A percentile compares a stretch with the other conserved stretches of the same genome.
Evolutionary conservation across 371 early-diverging fungal genomes (phyloP).

Genomic region (Syncephalastrum racemosum): DNA sequence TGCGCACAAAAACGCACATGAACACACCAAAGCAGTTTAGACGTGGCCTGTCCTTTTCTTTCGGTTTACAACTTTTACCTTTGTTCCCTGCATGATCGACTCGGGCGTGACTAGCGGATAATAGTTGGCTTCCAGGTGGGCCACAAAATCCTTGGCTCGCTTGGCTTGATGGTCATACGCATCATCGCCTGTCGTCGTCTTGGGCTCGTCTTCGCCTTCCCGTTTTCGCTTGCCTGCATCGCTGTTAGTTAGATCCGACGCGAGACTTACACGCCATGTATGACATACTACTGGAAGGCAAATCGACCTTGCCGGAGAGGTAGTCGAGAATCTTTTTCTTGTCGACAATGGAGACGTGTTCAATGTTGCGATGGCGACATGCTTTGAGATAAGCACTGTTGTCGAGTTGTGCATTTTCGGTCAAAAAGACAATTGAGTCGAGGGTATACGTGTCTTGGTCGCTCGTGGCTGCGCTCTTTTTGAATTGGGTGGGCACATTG

Average conservation of each 20-base stretch:
- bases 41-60: background rate
- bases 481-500: slow-evolving; percentile 58
- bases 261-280: background rate
- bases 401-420: slow-evolving; percentile 61
- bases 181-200: no score
- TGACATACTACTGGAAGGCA: slow-evolving; percentile 4
- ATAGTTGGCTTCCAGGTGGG: slow-evolving; percentile 26
- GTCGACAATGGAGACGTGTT: slow-evolving; percentile 74
- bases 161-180: no score
- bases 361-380: slow-evolving; percentile 60
- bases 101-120: slow-evolving; percentile 37
- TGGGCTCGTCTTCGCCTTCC: slow-evolving; percentile 31
- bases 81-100: slow-evolving; percentile 46
- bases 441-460: slow-evolving; percentile 67
- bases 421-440: slow-evolving; percentile 76
- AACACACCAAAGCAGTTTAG: background rate
- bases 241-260: background rate
- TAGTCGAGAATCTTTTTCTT: slow-evolving; percentile 71
- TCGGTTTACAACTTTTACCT: slow-evolving; percentile 18
- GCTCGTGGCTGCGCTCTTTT: slow-evolving; percentile 46
- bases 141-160: no score
- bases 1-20: background rate
- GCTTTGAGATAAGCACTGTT: slow-evolving; percentile 74
- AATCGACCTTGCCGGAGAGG: slow-evolving; percentile 66
- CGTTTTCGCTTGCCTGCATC: slow-evolving; percentile 32